These are phyloP conservation scores for Erysimum pusillum DNA, from an alignment of 441 rosid genomes.

Conservation along the genomic window DNA sequence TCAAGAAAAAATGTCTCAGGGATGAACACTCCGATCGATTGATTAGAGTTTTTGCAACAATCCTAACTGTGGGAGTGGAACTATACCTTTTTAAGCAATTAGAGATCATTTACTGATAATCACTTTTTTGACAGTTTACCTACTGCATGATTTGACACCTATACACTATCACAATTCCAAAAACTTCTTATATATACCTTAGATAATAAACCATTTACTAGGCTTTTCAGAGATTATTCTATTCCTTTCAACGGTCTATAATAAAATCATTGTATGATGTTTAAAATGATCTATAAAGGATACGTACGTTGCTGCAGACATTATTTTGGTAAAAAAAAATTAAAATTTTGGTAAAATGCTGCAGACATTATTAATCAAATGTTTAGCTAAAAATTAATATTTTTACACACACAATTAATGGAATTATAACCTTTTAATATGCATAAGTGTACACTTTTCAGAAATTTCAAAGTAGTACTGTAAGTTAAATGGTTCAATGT, in stretches of 20 bases:
- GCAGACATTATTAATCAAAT: constrained; percentile 2
- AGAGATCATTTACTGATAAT: background rate
- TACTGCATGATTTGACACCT: background rate
- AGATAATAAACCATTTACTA: background rate
- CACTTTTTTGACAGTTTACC: background rate
- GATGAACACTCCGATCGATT: constrained; percentile 1
- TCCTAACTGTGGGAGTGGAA: constrained; percentile 18
- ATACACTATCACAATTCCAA: background rate
- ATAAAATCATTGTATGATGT: background rate
- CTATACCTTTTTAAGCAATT: background rate
- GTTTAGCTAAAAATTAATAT: background rate
- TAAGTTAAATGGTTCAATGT: background rate
- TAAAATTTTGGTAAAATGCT: no score
- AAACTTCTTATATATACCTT: background rate
- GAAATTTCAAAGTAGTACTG: background rate
- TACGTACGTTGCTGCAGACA: no score
- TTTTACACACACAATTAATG: background rate
- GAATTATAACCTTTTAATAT: background rate
- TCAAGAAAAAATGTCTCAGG: background rate
- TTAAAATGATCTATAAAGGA: background rate
- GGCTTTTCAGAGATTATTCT: background rate
- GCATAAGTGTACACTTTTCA: background rate
- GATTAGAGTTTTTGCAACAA: background rate
- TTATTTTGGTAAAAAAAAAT: no score
- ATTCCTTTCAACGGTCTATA: background rate